Evolutionary conservation across 192 early-diverging fungal genomes (phyloP).

Genomic region (Gonapodya sp.): DNA sequence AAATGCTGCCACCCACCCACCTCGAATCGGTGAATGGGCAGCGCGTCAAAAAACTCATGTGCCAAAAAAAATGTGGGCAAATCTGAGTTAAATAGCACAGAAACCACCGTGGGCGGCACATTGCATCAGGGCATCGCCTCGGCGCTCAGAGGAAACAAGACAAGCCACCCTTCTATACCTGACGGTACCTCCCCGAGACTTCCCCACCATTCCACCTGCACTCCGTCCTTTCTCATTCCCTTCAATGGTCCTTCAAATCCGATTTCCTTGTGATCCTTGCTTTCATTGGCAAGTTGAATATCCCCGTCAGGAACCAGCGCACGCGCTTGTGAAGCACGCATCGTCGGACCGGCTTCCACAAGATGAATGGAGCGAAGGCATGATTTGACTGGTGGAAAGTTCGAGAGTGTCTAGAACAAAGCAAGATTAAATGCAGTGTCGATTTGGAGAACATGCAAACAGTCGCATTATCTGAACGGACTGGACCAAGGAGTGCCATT

Average conservation of each 20-base stretch:
- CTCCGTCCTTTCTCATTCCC: not conserved
- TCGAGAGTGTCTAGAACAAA: conserved; percentile 33
- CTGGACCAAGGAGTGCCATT: no score
- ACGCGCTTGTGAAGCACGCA: conserved; percentile 39
- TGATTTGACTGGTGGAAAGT: conserved; percentile 58
- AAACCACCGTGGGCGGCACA: not conserved
- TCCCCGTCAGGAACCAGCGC: not conserved
- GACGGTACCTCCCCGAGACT: not conserved
- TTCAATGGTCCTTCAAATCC: not conserved
- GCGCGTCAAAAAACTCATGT: conserved; percentile 96
- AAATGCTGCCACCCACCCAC: conserved; percentile 21
- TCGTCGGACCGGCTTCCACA: conserved; percentile 72
- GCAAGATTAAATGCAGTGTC: conserved; percentile 1
- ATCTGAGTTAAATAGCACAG: no score
- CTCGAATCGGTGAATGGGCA: conserved; percentile 81
- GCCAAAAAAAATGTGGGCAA: conserved; percentile 66
- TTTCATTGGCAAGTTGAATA: not conserved
- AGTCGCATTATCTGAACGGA: no score
- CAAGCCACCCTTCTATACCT: no score
- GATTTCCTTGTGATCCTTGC: not conserved
- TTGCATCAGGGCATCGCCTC: no score
- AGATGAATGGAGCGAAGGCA: conserved; percentile 61
- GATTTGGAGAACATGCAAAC: no score
- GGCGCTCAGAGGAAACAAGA: no score
- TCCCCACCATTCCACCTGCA: not conserved